Evolutionary conservation across 345 rosid species (phyloP).

Genomic region (Corchorus capsularis): DNA sequence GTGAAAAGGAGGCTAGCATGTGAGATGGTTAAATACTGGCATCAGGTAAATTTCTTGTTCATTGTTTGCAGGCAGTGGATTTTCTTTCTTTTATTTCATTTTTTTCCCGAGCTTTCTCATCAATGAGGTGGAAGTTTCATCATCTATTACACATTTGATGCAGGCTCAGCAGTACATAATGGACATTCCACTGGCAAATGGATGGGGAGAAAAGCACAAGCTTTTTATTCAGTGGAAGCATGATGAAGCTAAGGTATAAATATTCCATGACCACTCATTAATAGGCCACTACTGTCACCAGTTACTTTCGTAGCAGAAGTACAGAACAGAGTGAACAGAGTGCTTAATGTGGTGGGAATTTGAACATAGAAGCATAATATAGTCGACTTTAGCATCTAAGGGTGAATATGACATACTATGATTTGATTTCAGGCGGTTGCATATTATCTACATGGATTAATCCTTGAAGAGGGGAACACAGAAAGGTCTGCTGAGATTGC

Average conservation of each 20-base stretch:
- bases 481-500: conserved; percentile 58
- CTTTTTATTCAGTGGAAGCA: conserved; percentile 62
- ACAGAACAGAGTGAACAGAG: neutral
- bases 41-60: conserved; percentile 39
- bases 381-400: neutral
- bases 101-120: neutral
- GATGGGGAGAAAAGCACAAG: conserved; percentile 71
- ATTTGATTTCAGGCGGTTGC: conserved; percentile 58
- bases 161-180: conserved; percentile 64
- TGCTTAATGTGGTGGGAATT: neutral
- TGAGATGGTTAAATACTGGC: conserved; percentile 72
- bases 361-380: neutral
- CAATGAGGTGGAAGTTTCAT: too few relatives aligned
- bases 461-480: conserved; percentile 65
- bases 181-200: conserved; percentile 55
- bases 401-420: neutral
- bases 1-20: conserved; percentile 76
- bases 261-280: neutral
- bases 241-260: conserved; percentile 58
- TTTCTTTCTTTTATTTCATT: neutral
- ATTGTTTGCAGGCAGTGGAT: neutral
- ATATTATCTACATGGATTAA: conserved; percentile 65
- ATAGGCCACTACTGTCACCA: neutral
- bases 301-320: neutral
- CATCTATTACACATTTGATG: conserved; percentile 9